Percentiles rank a stretch among this genome's conserved stretches.
phyloP scores from a whole-genome alignment of 169 alveolate genomes.

The Plasmodium adleri region DNA sequence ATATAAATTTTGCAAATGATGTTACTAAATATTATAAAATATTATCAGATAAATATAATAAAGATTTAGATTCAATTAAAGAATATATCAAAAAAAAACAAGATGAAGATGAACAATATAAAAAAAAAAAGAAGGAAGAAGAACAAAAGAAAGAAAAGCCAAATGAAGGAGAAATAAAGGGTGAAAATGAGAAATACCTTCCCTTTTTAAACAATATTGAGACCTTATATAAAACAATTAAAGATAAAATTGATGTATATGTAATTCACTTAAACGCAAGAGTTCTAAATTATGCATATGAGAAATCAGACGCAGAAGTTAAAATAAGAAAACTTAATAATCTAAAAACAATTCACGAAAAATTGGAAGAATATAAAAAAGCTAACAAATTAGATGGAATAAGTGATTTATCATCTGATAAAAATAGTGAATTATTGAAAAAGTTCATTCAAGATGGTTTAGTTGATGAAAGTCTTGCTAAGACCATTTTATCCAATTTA shows the following conservation, averaged over 20 bases:
- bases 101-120: not conserved
- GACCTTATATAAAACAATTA: conserved; percentile 1
- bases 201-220: conserved; percentile 29
- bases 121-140: not conserved
- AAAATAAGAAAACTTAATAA: not conserved
- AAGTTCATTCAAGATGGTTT: not conserved
- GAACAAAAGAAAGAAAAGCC: not conserved
- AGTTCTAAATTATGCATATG: not conserved
- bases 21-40: conserved; percentile 8
- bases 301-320: not conserved
- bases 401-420: not conserved
- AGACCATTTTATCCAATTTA: conserved; percentile 1
- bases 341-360: not conserved
- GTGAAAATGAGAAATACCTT: not conserved
- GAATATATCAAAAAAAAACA: too few species aligned
- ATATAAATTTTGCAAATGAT: conserved; percentile 8
- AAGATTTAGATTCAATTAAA: conserved; percentile 11
- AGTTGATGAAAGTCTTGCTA: not conserved
- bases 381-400: too few species aligned
- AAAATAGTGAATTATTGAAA: not conserved
- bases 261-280: not conserved
- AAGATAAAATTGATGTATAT: not conserved
- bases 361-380: not conserved
- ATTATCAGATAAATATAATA: conserved; percentile 1
- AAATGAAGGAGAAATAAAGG: not conserved